Conservation (phyloP, 345 rosid species). For the Citrus cavaleriei region DNA sequence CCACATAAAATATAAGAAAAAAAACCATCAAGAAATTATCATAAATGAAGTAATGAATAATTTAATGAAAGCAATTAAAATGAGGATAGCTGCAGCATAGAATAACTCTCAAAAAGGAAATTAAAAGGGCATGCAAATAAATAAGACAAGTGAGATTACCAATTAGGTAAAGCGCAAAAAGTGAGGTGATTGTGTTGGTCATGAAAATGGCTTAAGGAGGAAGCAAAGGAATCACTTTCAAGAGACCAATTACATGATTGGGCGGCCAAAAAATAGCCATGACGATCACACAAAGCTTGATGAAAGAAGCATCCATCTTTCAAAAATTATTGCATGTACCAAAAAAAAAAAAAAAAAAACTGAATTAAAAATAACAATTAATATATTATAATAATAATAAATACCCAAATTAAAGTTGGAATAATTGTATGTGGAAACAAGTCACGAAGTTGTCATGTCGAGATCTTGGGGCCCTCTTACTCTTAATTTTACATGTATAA, state of each 20-base stretch:
- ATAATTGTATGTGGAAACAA: conserved; percentile 4
- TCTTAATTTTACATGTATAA: not conserved
- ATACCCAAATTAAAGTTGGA: too few species aligned
- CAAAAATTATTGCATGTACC: not conserved
- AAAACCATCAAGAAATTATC: not conserved
- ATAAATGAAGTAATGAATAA: not conserved
- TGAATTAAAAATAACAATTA: not conserved
- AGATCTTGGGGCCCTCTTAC: not conserved
- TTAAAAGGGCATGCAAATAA: not conserved
- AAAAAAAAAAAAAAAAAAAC: not conserved
- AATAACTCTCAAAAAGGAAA: not conserved
- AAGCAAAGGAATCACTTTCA: conserved; percentile 54
- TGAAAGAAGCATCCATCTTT: conserved; percentile 17
- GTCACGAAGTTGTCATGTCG: conserved; percentile 12
- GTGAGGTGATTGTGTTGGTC: conserved; percentile 25
- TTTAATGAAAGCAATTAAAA: not conserved
- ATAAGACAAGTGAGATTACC: conserved; percentile 22
- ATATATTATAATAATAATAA: too few species aligned
- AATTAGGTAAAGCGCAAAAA: conserved; percentile 38
- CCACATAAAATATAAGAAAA: not conserved
- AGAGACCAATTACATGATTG: conserved; percentile 34
- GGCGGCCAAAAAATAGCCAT: conserved; percentile 22
- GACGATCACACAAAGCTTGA: conserved; percentile 1
- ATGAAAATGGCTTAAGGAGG: conserved; percentile 62
- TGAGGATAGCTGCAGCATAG: not conserved